These are phyloP conservation scores for Ophiostoma sp. DNA, from an alignment of 2,329 filamentous ascomycete species.

Conservation along the genomic window DNA sequence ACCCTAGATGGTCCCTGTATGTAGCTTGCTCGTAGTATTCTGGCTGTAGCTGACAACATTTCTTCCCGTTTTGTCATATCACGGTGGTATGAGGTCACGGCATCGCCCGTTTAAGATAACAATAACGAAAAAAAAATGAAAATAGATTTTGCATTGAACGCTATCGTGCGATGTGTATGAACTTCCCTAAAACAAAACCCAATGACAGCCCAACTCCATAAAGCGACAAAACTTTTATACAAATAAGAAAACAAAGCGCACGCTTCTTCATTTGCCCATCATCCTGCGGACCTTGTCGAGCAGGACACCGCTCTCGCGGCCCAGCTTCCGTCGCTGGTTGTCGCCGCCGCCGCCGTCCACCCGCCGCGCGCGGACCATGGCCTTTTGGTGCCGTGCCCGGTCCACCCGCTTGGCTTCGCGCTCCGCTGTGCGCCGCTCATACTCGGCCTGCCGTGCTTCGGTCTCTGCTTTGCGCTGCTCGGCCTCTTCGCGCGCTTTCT, in stretches of 20 bases:
- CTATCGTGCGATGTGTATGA: constrained; percentile 12
- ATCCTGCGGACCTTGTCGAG: constrained; percentile 73
- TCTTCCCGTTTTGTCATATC: too few relatives aligned
- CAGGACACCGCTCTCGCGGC: constrained; percentile 71
- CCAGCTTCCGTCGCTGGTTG: constrained; percentile 61
- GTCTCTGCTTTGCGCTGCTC: constrained; percentile 38
- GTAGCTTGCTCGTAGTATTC: too few relatives aligned
- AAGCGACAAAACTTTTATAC: neutral
- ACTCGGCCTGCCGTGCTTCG: constrained; percentile 50
- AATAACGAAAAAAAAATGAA: neutral
- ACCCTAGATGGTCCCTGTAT: too few relatives aligned
- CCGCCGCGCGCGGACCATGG: constrained; percentile 65
- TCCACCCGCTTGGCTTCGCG: constrained; percentile 52
- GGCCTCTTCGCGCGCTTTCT: constrained; percentile 51
- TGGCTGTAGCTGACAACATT: too few relatives aligned
- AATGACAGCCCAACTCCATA: constrained; percentile 14
- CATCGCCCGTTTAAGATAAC: too few relatives aligned
- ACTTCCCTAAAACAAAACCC: neutral
- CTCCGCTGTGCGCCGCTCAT: constrained; percentile 59
- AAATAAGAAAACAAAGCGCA: neutral
- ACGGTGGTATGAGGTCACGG: too few relatives aligned
- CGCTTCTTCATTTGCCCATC: constrained; percentile 42
- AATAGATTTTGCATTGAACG: neutral
- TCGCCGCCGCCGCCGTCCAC: constrained; percentile 37
- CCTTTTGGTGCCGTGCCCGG: constrained; percentile 37